Conservation (phyloP, 129 eudicot species). For the Ambrosia artemisiifolia region DNA sequence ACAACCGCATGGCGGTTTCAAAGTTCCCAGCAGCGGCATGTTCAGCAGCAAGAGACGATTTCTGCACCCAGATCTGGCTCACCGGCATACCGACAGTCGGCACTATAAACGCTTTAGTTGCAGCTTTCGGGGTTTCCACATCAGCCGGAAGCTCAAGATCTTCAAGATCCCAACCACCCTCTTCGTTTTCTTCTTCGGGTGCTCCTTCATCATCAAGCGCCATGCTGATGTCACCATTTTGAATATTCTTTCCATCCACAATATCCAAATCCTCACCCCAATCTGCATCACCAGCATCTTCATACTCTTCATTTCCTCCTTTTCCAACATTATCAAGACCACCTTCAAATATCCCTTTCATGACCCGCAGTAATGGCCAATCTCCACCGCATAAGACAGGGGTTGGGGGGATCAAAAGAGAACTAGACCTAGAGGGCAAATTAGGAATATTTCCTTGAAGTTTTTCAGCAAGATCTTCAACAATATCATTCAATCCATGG, state of each 20-base stretch:
- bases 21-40: slow-evolving; percentile 80
- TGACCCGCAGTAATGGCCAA: slow-evolving; percentile 70
- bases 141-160: slow-evolving; percentile 72
- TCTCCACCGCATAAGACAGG: slow-evolving; percentile 68
- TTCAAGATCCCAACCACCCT: slow-evolving; percentile 83
- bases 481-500: slow-evolving; percentile 55
- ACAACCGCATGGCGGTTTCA: slow-evolving; percentile 70
- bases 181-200: slow-evolving; percentile 44
- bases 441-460: slow-evolving; percentile 55
- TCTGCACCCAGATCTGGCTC: slow-evolving; percentile 77
- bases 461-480: slow-evolving; percentile 52
- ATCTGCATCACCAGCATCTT: slow-evolving; percentile 75
- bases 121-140: slow-evolving; percentile 53
- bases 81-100: slow-evolving; percentile 76
- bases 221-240: slow-evolving; percentile 32
- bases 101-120: slow-evolving; percentile 39
- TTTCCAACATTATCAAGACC: slow-evolving; percentile 54
- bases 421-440: slow-evolving; percentile 44
- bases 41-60: slow-evolving; percentile 70
- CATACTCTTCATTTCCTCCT: slow-evolving; percentile 61
- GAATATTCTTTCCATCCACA: slow-evolving; percentile 44
- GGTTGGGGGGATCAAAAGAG: slow-evolving; percentile 63
- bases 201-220: slow-evolving; percentile 50
- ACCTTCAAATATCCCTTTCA: slow-evolving; percentile 62
- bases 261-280: slow-evolving; percentile 74